phyloP scores from a whole-genome alignment of 257 asterid species.

The Haberlea rhodopensis region DNA sequence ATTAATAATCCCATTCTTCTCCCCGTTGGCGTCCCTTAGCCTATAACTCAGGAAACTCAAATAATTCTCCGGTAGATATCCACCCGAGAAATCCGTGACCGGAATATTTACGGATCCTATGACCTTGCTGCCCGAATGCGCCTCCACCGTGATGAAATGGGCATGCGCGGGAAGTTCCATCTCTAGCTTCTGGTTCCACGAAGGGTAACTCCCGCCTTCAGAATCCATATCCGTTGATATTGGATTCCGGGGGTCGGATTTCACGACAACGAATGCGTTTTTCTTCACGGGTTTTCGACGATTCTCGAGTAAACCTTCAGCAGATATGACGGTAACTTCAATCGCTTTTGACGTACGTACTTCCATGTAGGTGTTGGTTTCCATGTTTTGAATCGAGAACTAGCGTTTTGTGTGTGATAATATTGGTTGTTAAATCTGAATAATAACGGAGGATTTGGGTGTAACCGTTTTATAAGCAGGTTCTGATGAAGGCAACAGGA shows the following conservation, averaged over 20 bases:
- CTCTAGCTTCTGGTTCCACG: conserved; percentile 63
- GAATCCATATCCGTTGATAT: conserved; percentile 41
- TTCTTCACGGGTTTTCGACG: conserved; percentile 38
- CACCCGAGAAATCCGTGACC: conserved; percentile 67
- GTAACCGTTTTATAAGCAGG: background rate
- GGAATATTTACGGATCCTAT: conserved; percentile 60
- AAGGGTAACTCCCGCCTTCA: conserved; percentile 55
- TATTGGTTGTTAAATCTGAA: background rate
- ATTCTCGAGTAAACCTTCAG: conserved; percentile 44
- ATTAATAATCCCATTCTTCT: conserved; percentile 71
- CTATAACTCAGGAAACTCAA: conserved; percentile 79
- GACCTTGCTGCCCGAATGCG: conserved; percentile 35
- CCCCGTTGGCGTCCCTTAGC: conserved; percentile 52
- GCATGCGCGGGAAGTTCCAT: conserved; percentile 57
- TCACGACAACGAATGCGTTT: conserved; percentile 45
- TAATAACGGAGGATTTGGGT: background rate
- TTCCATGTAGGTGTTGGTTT: conserved; percentile 22
- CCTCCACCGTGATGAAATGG: conserved; percentile 49
- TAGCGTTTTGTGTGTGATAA: background rate
- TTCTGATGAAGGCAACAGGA: conserved; percentile 22
- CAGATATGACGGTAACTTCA: conserved; percentile 64
- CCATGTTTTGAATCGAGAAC: background rate
- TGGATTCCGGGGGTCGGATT: conserved; percentile 26
- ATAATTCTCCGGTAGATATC: conserved; percentile 51
- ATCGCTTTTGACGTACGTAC: conserved; percentile 13